Conservation (phyloP, 352 stramenopile genomes). For the Pythium aquatile region DNA sequence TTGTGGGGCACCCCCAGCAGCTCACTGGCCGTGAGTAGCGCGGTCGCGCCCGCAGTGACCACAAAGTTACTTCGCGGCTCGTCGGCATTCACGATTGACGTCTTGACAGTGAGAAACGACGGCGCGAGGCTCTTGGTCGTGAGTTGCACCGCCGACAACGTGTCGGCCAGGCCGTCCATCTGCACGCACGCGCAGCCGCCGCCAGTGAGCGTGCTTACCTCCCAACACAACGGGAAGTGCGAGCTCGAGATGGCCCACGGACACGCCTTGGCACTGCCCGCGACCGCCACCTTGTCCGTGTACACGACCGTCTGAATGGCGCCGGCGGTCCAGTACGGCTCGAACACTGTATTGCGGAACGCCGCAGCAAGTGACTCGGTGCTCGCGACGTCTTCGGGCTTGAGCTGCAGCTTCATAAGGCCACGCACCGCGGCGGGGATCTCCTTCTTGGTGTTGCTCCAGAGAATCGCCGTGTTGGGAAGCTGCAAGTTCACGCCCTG, state of each 20-base stretch:
- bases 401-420: slow-evolving; percentile 1
- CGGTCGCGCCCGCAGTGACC: background rate
- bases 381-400: background rate
- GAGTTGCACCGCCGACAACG: background rate
- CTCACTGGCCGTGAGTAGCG: background rate
- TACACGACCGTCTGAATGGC: background rate
- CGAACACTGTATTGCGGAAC: background rate
- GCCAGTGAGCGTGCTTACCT: background rate
- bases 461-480: background rate
- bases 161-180: background rate
- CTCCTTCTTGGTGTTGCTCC: slow-evolving; percentile 12
- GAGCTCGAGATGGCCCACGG: slow-evolving; percentile 12
- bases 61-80: slow-evolving; percentile 10
- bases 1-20: slow-evolving; percentile 8
- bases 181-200: slow-evolving; percentile 7
- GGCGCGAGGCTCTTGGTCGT: background rate
- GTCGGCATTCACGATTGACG: background rate
- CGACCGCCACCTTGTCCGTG: background rate
- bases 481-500: background rate
- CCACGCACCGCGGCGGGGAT: background rate
- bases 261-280: background rate
- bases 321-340: slow-evolving; percentile 5
- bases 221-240: slow-evolving; percentile 12
- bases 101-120: background rate
- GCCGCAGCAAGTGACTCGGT: background rate